phyloP scores from a whole-genome alignment of 345 rosid genomes.

The Salix exigua region DNA sequence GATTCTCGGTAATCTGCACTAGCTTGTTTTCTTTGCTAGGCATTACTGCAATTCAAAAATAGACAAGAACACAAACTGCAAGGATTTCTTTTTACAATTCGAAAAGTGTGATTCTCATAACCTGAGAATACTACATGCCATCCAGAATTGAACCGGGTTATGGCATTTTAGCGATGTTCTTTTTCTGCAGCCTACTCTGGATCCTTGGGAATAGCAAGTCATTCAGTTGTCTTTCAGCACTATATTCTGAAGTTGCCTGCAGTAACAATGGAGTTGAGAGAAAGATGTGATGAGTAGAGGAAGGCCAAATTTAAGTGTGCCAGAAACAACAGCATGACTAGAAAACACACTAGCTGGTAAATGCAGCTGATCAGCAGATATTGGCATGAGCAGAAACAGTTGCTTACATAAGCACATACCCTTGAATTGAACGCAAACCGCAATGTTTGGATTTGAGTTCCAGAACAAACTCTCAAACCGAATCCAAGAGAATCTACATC shows the following conservation, averaged over 20 bases:
- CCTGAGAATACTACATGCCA: slow-evolving; percentile 14
- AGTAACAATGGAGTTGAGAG: slow-evolving; percentile 9
- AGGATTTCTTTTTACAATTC: not conserved
- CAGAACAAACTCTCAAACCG: slow-evolving; percentile 77
- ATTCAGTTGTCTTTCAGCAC: slow-evolving; percentile 72
- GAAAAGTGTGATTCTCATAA: slow-evolving; percentile 1
- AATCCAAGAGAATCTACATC: slow-evolving; percentile 80
- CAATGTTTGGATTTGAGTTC: slow-evolving; percentile 72
- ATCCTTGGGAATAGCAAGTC: slow-evolving; percentile 61
- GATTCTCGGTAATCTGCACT: not conserved
- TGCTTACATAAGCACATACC: slow-evolving; percentile 38
- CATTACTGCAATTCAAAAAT: not conserved
- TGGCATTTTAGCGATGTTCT: slow-evolving; percentile 2
- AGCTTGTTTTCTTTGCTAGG: not conserved
- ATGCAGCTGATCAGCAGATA: not conserved
- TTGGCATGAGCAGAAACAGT: not conserved
- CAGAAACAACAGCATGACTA: not conserved
- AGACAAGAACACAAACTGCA: slow-evolving; percentile 7
- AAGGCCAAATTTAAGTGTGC: not conserved
- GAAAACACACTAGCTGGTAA: not conserved
- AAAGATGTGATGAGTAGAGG: not conserved
- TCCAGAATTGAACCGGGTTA: slow-evolving; percentile 7
- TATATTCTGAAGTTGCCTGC: slow-evolving; percentile 80
- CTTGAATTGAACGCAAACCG: slow-evolving; percentile 62
- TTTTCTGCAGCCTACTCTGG: slow-evolving; percentile 27